Base-by-base conservation (phyloP, 2,329 filamentous ascomycete species). In the Madurella fahalii region DNA sequence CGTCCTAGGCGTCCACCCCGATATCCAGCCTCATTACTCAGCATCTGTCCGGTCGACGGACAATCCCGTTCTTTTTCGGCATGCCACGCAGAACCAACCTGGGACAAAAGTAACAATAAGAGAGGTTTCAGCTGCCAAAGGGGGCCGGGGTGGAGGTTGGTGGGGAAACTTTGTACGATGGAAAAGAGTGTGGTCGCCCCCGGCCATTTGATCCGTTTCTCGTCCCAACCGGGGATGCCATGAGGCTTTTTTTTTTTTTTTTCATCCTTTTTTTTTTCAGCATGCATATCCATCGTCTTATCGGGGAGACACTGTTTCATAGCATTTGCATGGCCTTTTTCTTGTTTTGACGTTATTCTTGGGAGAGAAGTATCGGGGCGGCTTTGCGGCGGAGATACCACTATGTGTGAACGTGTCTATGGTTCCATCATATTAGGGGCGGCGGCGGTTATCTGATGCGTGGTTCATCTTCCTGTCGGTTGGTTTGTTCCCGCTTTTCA, bases 321-420 rank as follows among this genome's bases (percentile, higher is more conserved):
- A 45, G 47, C 51, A 53, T 57, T 53, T 57, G 42, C 50, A 57
- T 47, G 42, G 39, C 25, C 17, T 46, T 16, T 46, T 18, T 45
- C 20, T 30, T 15, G 30, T 32, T 17, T 16, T n/a, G 16, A 34
- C 43, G 17, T 50, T 43, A 11, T 45, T 52, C 8, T 48, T 48
- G 9, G 25, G 37, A 32, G 32, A n/a, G 40, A 40, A 16, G 11
- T 11, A 37, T 37, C 34, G 34, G 9, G 16, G 7, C 9, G 9
- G 40, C 31, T 18, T 18, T 42, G 52, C 50, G 58, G 53, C 48
- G 58, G 58, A 60, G 58, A 60, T 60, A 60, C 58, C 58, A 60
- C 53, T 52, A 45, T 54, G 53, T 55, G 51, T 47, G 40, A 52
- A 53, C 43, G 56, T 48, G 39, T 44, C 41, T 44, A 47, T 40